Base-by-base conservation (phyloP, 768 basidiomycete genomes). In the Mrakia hoshinonis region DNA sequence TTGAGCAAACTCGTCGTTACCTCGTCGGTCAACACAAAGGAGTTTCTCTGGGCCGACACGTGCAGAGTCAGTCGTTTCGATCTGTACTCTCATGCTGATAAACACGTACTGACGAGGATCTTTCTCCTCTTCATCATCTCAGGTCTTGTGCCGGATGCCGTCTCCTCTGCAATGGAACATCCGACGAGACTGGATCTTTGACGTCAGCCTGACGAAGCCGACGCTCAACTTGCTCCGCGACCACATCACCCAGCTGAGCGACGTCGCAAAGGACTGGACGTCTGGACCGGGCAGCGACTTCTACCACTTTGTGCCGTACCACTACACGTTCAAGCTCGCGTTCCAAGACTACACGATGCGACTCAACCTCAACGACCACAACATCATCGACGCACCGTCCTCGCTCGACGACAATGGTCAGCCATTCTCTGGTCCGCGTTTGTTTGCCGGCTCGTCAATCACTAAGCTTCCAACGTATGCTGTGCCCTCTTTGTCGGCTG, bases 191-290 rank as follows among this genome's bases (percentile, higher is more conserved):
- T 98, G 95, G 95, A 81, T 82, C 0, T 85, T 92, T 77, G 81
- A 85, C n/a, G 78, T 92, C 55, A 85, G 84, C 13, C 81, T 98
- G 31, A 84, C 86, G 10, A 85, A 86, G 65, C 88, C 94, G 1
- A 80, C 85, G 1, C 82, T 95, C 46, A 90, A 86, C 77, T 82
- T 96, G 24, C 82, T 98, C 13, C 86, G 92, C 52, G 95, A 98
- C 77, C 95, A 98, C 77, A 86, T 93, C 80, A 94, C 92, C 76
- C 90, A 97, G 84, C 85, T 98, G 76, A 87, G 87, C 4, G 95
- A 98, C 79, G 83, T 98, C n/a, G 87, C 87, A 43, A 89, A 87
- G 74, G 95, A 98, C 77, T 98, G 94, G 92, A 84, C 83, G 29
- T 85, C 89, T 13, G 92, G 92, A 4, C 89, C 90, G 31, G 87